phyloP scores from a whole-genome alignment of 192 early-diverging fungal species.

The Coemansia sp. region DNA sequence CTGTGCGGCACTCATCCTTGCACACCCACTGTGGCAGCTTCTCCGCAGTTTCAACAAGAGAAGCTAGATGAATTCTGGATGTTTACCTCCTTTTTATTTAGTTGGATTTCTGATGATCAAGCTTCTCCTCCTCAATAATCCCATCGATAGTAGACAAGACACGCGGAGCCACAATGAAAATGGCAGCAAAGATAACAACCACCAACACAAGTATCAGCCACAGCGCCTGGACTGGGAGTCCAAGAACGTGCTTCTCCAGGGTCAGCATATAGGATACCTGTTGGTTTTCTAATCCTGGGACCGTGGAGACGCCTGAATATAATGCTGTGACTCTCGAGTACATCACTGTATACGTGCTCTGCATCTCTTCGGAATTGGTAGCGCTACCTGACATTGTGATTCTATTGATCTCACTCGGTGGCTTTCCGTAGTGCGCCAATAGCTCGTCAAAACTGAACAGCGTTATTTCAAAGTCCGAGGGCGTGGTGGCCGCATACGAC shows the following conservation, averaged over 20 bases:
- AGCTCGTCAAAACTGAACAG: slow-evolving; percentile 13
- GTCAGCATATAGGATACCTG: slow-evolving; percentile 27
- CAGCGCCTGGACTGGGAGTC: slow-evolving; percentile 36
- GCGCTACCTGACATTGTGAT: not conserved
- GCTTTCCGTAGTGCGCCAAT: not conserved
- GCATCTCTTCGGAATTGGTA: no score
- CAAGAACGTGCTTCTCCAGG: slow-evolving; percentile 40
- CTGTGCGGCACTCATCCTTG: slow-evolving; percentile 16
- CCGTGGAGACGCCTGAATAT: slow-evolving; percentile 30
- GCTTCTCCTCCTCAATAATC: slow-evolving; percentile 21
- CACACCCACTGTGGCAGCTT: slow-evolving; percentile 9
- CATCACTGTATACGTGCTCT: slow-evolving; percentile 10
- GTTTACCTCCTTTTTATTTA: not conserved
- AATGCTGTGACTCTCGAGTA: slow-evolving; percentile 28
- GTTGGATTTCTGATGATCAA: not conserved
- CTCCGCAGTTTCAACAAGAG: slow-evolving; percentile 2
- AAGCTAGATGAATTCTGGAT: no score
- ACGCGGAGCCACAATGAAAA: slow-evolving; percentile 23
- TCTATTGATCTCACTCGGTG: not conserved
- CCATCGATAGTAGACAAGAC: slow-evolving; percentile 15
- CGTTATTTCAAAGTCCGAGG: slow-evolving; percentile 25
- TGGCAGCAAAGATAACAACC: slow-evolving; percentile 10
- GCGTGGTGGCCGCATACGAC: slow-evolving; percentile 43
- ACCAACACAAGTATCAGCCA: slow-evolving; percentile 30
- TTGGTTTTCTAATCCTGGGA: slow-evolving; percentile 18